Percentiles rank a stretch among this genome's conserved stretches.
Conservation (phyloP, 73 alveolate species). For the Breviolum minutum region DNA sequence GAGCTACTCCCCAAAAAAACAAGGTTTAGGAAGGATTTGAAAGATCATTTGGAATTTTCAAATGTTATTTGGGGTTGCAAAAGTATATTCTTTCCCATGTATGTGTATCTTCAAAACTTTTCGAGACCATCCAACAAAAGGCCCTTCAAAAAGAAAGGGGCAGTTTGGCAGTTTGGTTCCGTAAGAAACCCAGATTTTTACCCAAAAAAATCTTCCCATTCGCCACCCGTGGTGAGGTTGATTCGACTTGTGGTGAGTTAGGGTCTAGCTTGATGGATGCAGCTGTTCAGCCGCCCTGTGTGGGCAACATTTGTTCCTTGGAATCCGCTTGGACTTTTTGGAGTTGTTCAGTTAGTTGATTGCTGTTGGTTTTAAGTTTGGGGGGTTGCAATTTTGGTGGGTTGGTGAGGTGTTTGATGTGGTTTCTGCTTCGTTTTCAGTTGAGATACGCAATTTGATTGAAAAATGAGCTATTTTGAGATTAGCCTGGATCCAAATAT, state of each 20-base stretch:
- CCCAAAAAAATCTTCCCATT: not conserved
- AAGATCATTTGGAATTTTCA: no score
- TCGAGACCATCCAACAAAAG: no score
- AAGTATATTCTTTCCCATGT: no score
- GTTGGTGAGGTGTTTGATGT: not conserved
- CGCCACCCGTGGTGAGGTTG: not conserved
- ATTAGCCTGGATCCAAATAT: no score
- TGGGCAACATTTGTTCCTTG: constrained; percentile 59
- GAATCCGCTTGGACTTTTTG: not conserved
- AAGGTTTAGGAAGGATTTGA: no score
- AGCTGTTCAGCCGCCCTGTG: constrained; percentile 89
- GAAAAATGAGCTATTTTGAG: no score
- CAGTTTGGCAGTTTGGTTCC: not conserved
- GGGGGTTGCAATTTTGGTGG: not conserved
- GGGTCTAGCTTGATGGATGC: constrained; percentile 65
- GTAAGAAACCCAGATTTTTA: not conserved
- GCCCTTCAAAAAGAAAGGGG: not conserved
- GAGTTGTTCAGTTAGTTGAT: not conserved
- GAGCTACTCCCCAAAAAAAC: no score
- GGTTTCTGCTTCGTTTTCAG: not conserved
- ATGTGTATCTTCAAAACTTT: no score
- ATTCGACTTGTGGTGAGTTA: constrained; percentile 52
- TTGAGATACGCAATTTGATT: no score
- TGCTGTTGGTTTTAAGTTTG: not conserved
- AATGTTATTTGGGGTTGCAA: no score